phyloP scores from a whole-genome alignment of 345 rosid species.

The Angophora floribunda region DNA sequence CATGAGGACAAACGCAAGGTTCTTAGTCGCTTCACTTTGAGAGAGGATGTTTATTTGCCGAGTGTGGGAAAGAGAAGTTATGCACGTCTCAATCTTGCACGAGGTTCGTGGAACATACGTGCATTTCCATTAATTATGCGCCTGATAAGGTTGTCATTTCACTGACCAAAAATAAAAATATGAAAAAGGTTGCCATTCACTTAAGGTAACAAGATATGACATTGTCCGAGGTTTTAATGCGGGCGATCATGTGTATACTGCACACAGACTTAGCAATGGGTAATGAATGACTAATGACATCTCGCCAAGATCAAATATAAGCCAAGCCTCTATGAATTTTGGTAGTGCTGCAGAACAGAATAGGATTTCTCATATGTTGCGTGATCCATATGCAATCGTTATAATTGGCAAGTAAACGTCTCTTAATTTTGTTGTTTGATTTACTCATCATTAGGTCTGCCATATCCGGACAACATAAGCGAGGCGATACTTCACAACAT shows the following conservation, averaged over 20 bases:
- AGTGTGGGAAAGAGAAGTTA: neutral
- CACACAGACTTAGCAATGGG: neutral
- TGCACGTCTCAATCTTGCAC: neutral
- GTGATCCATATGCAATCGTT: neutral
- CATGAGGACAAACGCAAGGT: neutral
- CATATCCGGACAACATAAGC: conserved; percentile 15
- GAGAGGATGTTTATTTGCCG: neutral
- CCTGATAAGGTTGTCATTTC: neutral
- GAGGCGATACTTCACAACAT: conserved; percentile 21
- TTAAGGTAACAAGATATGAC: neutral
- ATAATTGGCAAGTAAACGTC: neutral
- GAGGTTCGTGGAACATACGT: neutral
- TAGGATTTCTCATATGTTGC: neutral
- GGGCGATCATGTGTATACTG: too few relatives aligned
- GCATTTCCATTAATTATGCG: neutral
- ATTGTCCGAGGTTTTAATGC: neutral
- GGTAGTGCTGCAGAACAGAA: neutral
- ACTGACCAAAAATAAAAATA: too few relatives aligned
- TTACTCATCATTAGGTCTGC: neutral
- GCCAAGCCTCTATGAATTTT: neutral
- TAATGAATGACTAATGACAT: neutral
- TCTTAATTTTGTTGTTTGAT: neutral
- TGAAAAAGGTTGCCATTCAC: too few relatives aligned
- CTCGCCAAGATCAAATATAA: neutral
- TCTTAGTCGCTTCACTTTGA: neutral